Evolutionary conservation across 805 yeast species (phyloP).

Genomic region (Blastobotrys muscicola): DNA sequence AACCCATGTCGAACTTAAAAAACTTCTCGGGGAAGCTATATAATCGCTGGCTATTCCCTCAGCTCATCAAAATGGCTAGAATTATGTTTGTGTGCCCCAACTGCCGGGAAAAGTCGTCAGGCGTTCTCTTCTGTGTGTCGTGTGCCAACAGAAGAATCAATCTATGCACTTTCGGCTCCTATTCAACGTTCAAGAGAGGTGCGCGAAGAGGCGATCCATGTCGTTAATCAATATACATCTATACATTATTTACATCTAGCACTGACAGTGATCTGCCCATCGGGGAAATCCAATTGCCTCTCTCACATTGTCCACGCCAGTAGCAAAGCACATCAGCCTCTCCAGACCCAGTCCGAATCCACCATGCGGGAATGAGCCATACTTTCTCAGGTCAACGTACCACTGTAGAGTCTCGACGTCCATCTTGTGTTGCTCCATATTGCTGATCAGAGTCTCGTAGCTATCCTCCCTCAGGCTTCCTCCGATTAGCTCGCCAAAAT

Average conservation of each 20-base stretch:
- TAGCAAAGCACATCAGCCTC: slow-evolving; percentile 63
- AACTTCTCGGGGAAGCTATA: no score
- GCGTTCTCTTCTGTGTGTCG: no score
- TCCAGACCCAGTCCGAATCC: slow-evolving; percentile 97
- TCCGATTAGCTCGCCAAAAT: slow-evolving; percentile 87
- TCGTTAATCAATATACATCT: no score
- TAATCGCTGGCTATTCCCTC: no score
- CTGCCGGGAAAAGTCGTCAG: no score
- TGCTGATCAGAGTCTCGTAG: slow-evolving; percentile 36
- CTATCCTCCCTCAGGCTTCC: slow-evolving; percentile 86
- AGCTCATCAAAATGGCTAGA: no score
- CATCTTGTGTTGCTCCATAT: slow-evolving; percentile 50
- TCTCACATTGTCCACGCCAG: slow-evolving; percentile 67
- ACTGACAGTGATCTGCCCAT: slow-evolving; percentile 44
- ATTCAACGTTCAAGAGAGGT: no score
- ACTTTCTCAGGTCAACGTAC: slow-evolving; percentile 65
- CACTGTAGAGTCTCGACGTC: slow-evolving; percentile 50
- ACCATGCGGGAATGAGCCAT: slow-evolving; percentile 88
- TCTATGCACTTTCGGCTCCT: no score
- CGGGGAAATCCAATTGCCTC: slow-evolving; percentile 88
- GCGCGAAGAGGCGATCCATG: no score
- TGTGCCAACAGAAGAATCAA: no score
- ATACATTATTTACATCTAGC: slow-evolving; percentile 22
- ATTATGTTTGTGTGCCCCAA: no score
- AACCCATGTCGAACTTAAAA: no score